Evolutionary conservation across 495 filamentous ascomycete genomes (phyloP), one percentile per base, ranked within the genome.

Genomic region (Penicillium verhagenii): DNA sequence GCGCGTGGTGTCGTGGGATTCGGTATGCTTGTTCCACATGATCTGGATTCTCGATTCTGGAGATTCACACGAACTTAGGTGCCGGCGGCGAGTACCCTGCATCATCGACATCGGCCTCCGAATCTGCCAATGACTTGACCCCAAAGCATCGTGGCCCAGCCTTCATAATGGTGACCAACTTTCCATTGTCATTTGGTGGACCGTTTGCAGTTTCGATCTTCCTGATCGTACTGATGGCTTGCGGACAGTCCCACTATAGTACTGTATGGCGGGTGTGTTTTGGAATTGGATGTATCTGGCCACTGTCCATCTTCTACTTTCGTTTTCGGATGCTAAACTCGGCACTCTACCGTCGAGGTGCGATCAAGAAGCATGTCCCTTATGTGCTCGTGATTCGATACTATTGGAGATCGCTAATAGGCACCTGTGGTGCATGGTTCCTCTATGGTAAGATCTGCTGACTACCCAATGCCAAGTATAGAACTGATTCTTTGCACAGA

Each of bases 151-250:
- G 78, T 3, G 74, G 77, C 7, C 78, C 78, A 16, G 73, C 78
- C 8, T 80, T 81, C 58, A 81, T 80, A 49, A 67, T 81, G 33
- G 75, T 80, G 16, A 79, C 79, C n/a, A 81, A 81, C 52, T 68
- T 82, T 13, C 74, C 77, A 2, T 58, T 79, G 8, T 74, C 74
- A 0, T 77, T 81, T 21, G 79, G 80, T 2, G 75, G 74, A 0
- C 79, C 78, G 5, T 71, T 81, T 29, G 74, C 75, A 4, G 68
- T 81, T 0, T 69, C 67, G 25, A 69, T 80, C 14, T 80, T 78
- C 46, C 50, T 82, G 29, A 79, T 81, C 46, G 74, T 79, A 2
- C 67, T 80, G 16, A 66, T 61, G 1, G 72, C 70, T 9, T 73
- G 72, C 38, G 51, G 66, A 3, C 65, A 74, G 18, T 58, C 65